Evolutionary conservation across 1,139 yeast species (phyloP).

Genomic region (Geotrichum macrosporum): DNA sequence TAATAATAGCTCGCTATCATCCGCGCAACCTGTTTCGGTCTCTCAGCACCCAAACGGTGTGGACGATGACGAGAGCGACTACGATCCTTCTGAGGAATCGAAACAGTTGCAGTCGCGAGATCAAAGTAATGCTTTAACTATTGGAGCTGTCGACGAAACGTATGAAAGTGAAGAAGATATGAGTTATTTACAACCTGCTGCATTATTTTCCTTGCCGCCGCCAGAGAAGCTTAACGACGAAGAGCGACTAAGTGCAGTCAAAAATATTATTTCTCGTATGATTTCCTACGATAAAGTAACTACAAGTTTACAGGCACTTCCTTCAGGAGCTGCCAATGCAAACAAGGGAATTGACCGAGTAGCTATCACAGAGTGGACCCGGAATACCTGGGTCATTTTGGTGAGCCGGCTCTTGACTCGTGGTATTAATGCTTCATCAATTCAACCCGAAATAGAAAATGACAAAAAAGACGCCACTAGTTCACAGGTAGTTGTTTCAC

Average conservation of each 20-base stretch:
- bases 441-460: not conserved
- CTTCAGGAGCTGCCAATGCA: slow-evolving; percentile 25
- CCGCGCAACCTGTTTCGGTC: not conserved
- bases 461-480: not conserved
- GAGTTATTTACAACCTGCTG: slow-evolving; percentile 23
- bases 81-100: slow-evolving; percentile 14
- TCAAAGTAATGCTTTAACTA: not conserved
- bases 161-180: slow-evolving; percentile 19
- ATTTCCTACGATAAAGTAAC: slow-evolving; percentile 30
- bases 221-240: slow-evolving; percentile 39
- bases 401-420: slow-evolving; percentile 75
- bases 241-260: slow-evolving; percentile 30
- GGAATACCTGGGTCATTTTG: slow-evolving; percentile 73
- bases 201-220: slow-evolving; percentile 54
- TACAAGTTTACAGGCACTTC: slow-evolving; percentile 19
- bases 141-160: slow-evolving; percentile 31
- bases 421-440: slow-evolving; percentile 48
- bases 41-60: not conserved
- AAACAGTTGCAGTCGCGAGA: slow-evolving; percentile 2
- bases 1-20: not conserved
- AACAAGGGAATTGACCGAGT: slow-evolving; percentile 35
- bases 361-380: slow-evolving; percentile 52
- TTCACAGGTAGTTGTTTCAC: slow-evolving; percentile 1
- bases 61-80: slow-evolving; percentile 13
- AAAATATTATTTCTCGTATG: slow-evolving; percentile 32